These are phyloP conservation scores for Penicillium waksmanii DNA, from an alignment of 495 filamentous ascomycete genomes.

Conservation along the genomic window DNA sequence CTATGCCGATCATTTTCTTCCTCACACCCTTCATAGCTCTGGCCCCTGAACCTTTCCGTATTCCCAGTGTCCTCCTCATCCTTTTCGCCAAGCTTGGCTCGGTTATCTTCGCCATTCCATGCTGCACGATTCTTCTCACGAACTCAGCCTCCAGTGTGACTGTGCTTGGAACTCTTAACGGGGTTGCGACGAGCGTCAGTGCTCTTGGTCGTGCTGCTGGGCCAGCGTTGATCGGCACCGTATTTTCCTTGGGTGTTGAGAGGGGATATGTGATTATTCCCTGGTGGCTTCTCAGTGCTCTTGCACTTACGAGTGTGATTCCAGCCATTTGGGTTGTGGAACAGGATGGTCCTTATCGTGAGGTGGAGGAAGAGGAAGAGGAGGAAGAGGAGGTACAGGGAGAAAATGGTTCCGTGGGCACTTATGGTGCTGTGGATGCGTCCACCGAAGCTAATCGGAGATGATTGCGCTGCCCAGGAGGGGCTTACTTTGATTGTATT, in stretches of 20 bases:
- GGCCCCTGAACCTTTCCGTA: constrained; percentile 44
- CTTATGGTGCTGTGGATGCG: constrained; percentile 15
- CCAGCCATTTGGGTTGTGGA: constrained; percentile 75
- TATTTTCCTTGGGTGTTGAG: constrained; percentile 72
- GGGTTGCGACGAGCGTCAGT: constrained; percentile 77
- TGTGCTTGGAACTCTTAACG: constrained; percentile 87
- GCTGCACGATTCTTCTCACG: constrained; percentile 84
- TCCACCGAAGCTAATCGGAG: constrained; percentile 1
- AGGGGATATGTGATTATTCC: constrained; percentile 72
- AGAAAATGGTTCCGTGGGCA: not conserved
- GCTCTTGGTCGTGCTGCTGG: constrained; percentile 78
- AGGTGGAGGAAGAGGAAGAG: constrained; percentile 33
- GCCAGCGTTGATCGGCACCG: constrained; percentile 66
- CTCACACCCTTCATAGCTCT: constrained; percentile 74
- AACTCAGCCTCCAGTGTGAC: constrained; percentile 77
- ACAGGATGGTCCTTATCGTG: constrained; percentile 67
- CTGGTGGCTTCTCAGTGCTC: constrained; percentile 71
- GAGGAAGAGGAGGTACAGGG: constrained; percentile 4
- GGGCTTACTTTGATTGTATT: too few species aligned
- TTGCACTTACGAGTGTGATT: constrained; percentile 65
- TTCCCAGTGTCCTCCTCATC: constrained; percentile 50
- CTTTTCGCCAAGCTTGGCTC: constrained; percentile 67
- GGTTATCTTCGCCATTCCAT: constrained; percentile 83
- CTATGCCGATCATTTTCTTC: constrained; percentile 75
- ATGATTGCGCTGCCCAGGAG: not conserved